A percentile compares a stretch with the other conserved stretches of the same genome.
Conservation (phyloP, 2,329 filamentous ascomycete species). For the Epichloe uncinata region DNA sequence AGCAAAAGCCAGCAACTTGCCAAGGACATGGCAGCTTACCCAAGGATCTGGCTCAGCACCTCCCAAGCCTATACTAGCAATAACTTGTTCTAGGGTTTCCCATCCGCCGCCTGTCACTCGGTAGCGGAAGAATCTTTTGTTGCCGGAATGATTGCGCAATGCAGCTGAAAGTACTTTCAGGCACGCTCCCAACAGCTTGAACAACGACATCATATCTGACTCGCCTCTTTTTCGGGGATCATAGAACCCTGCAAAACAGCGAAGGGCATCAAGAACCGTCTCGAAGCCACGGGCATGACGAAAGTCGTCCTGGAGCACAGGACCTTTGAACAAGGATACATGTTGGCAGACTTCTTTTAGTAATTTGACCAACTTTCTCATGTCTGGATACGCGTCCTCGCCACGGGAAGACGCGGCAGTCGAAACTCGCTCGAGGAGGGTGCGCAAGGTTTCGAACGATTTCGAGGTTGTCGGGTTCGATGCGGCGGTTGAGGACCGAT, state of each 20-base stretch:
- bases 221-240: constrained; percentile 47
- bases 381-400: constrained; percentile 33
- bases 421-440: constrained; percentile 36
- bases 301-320: constrained; percentile 62
- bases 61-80: constrained; percentile 53
- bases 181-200: constrained; percentile 57
- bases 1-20: constrained; percentile 67
- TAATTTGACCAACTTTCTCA: constrained; percentile 35
- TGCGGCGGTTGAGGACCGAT: constrained; percentile 51
- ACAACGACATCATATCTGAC: constrained; percentile 50
- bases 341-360: constrained; percentile 55
- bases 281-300: constrained; percentile 70
- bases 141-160: constrained; percentile 69
- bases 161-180: constrained; percentile 62
- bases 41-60: constrained; percentile 54
- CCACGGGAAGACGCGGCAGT: constrained; percentile 18
- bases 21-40: constrained; percentile 63
- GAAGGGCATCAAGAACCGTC: constrained; percentile 53
- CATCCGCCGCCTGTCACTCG: constrained; percentile 67
- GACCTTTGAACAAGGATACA: constrained; percentile 34
- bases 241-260: constrained; percentile 63
- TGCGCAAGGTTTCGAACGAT: constrained; percentile 44
- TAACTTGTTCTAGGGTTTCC: constrained; percentile 58
- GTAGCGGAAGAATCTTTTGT: constrained; percentile 75
- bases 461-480: constrained; percentile 45